Conservation (phyloP, 1,139 yeast species). For the Magnusiomyces paraingens region DNA sequence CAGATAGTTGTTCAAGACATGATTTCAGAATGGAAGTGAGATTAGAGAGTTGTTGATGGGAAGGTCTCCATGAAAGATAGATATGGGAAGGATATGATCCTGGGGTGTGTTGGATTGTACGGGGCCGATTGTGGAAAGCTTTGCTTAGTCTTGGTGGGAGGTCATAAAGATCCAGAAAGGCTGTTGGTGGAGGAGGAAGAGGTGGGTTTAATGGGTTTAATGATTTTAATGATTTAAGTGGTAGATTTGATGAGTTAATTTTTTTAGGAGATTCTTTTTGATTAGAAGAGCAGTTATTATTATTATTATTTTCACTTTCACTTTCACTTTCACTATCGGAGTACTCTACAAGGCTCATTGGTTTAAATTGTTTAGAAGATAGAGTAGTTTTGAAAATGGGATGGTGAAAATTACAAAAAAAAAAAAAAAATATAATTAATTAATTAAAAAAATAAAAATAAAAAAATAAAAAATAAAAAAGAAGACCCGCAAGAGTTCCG, state of each 20-base stretch:
- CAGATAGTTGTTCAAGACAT: too few relatives aligned
- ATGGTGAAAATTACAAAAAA: too few relatives aligned
- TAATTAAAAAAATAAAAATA: too few relatives aligned
- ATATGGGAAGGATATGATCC: constrained; percentile 35
- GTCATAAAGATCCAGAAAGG: constrained; percentile 26
- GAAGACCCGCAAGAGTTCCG: too few relatives aligned
- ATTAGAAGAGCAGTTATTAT: too few relatives aligned
- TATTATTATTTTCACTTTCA: not conserved
- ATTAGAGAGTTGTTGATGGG: not conserved
- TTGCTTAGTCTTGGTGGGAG: constrained; percentile 23
- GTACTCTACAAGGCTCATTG: not conserved
- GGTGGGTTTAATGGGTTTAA: not conserved
- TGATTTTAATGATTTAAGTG: too few relatives aligned
- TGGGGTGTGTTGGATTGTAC: constrained; percentile 26
- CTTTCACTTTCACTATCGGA: not conserved
- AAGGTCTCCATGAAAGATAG: constrained; percentile 30
- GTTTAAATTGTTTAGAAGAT: too few relatives aligned
- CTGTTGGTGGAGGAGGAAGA: constrained; percentile 23
- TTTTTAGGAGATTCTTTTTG: too few relatives aligned
- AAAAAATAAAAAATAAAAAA: too few relatives aligned
- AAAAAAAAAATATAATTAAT: too few relatives aligned
- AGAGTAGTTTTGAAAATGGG: too few relatives aligned
- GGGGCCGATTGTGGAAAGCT: constrained; percentile 25
- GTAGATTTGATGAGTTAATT: too few relatives aligned
- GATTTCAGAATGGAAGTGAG: constrained; percentile 5